Base-by-base conservation (phyloP, 306 rosid genomes). In the Fragaria ananassa region DNA sequence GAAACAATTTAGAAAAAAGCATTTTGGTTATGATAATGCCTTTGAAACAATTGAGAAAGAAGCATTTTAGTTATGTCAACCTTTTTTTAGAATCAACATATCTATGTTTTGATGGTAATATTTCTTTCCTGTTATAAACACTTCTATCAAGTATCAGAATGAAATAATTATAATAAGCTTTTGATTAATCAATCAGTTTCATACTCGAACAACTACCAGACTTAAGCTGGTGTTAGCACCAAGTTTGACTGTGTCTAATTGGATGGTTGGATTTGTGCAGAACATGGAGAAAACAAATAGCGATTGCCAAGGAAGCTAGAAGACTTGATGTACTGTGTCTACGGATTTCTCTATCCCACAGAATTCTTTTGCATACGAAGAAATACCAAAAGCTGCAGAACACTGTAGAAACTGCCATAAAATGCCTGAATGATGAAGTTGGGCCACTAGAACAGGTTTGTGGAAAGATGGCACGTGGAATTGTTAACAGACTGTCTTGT, bases 401-500 rank as follows among this genome's bases (percentile, higher is more conserved):
- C 71, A 88, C 47, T 46, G 88, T 94, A 7, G 94, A 89, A 81
- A 62, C 81, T 73, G 94, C 97, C 17, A 81, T 86, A 65, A 83
- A 86, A 56, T 76, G 81, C 75, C 85, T 93, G 79, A 77, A 83
- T 62, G 76, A 79, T 76, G 98, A 93, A 88, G 86, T 87, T 77
- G 98, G 98, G 44, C 91, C 90, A 17, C 76, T 90, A 41, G 94
- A 88, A 82, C 88, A 87, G 78, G 96, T 88, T 72, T 87, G 88
- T 79, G 86, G 87, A 65, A 85, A 76, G 74, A 90, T 87, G 93
- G 86, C 89, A 0, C 87, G 98, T 10, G 91, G 97, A 45, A 90
- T 91, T 51, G 98, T 93, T 70, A 93, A 93, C 88, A 80, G 97
- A 83, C 94, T 93, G 68, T 86, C 97, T 46, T 91, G 94, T 66